Base-by-base conservation (phyloP, 2,329 filamentous ascomycete species). In the Fusarium buxicola region DNA sequence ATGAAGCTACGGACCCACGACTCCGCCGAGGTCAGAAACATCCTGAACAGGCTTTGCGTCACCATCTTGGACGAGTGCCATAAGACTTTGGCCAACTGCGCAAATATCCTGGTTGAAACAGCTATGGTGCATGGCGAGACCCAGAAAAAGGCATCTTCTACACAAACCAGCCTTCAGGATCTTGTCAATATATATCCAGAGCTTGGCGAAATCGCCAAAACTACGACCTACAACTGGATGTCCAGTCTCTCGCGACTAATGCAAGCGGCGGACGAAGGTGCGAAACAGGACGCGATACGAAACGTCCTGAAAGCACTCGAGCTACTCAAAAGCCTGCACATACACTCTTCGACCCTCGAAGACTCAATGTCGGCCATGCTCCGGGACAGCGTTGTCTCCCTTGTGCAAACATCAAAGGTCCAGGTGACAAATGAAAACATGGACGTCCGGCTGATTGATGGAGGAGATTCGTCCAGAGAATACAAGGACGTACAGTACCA, bases 191-290 rank as follows among this genome's bases (percentile, higher is more conserved):
- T 88, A 10, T 87, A 92, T 66, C 77, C 83, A 2, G 79, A 84
- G 44, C 81, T 94, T 2, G 78, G 83, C 4, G 87, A 90, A 18
- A 78, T 85, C 3, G 79, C 94, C 24, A 91, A 92, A 67, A 84
- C 83, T 25, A 89, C 86, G 1, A 82, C 96, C 1, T 91, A 94
- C 73, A 88, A 88, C 48, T 97, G 94, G 93, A 84, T 94, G 21
- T 86, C 87, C 3, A 89, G 92, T 35, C 83, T 99, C 15, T 89
- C 94, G 6, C 86, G 93, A 13, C 77, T 92, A 12, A 94, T 97
- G 87, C 92, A 94, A 73, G 86, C 88, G 8, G 90, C 88, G 65
- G 93, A 98, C 69, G 92, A 97, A 66, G 82, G 82, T n/a, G 81
- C 84, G 25, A 96, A 96, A 73, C 83, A 87, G 60, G 84, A 85